phyloP scores from a whole-genome alignment of 169 alveolate genomes.

The Eimeria acervulina region DNA sequence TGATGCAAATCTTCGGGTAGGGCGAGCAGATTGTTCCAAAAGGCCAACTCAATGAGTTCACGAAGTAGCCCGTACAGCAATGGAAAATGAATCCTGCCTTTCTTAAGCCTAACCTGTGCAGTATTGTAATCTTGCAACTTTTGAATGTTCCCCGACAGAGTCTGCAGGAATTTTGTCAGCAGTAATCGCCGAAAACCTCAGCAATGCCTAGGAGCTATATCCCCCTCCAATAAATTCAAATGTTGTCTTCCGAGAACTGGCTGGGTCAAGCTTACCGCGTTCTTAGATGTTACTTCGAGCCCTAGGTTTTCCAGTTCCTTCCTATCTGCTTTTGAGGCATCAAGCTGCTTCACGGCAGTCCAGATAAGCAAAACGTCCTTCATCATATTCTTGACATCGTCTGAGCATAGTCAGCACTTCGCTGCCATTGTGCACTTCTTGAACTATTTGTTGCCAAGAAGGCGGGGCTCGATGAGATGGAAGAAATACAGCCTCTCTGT shows the following conservation, averaged over 20 bases:
- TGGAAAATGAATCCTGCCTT: neutral
- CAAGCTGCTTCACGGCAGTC: conserved; percentile 82
- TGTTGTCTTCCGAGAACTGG: neutral
- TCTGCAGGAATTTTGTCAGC: neutral
- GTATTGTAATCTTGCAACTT: conserved; percentile 16
- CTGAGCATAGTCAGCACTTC: conserved; percentile 35
- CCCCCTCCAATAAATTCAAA: neutral
- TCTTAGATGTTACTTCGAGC: conserved; percentile 24
- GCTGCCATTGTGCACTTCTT: neutral
- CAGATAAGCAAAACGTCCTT: conserved; percentile 81
- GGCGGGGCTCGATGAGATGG: neutral
- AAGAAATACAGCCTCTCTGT: neutral
- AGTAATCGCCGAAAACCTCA: neutral
- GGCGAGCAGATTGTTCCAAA: neutral
- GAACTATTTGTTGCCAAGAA: neutral
- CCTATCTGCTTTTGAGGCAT: conserved; percentile 83
- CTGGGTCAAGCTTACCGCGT: conserved; percentile 25
- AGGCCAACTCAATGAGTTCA: neutral
- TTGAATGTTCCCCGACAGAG: conserved; percentile 19
- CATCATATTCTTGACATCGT: conserved; percentile 79
- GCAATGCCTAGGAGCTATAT: neutral
- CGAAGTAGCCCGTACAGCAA: neutral
- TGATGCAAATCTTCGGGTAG: neutral
- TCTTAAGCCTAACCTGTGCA: neutral
- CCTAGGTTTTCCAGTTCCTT: conserved; percentile 76